Percentiles rank a stretch among this genome's conserved stretches.
These are phyloP conservation scores for Puccinia horiana DNA, from an alignment of 1,284 basidiomycete genomes.

Conservation along the genomic window DNA sequence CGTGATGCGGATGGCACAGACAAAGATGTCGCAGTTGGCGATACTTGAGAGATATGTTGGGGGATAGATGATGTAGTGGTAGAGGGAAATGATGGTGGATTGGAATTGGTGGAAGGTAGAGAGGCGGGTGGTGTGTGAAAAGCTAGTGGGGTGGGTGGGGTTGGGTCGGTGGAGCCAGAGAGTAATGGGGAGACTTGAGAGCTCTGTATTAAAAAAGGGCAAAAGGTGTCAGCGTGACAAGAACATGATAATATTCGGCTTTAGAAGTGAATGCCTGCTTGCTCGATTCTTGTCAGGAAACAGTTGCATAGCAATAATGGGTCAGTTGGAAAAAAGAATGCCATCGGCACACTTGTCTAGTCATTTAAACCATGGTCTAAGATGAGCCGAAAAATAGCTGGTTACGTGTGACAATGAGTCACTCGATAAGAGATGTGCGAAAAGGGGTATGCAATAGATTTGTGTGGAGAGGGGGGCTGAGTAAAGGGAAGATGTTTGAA, in stretches of 20 bases:
- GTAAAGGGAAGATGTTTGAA: no score
- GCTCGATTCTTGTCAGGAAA: not conserved
- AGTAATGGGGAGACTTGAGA: constrained; percentile 28
- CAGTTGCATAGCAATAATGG: not conserved
- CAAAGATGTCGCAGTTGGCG: constrained; percentile 21
- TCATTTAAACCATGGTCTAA: not conserved
- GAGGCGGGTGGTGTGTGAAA: constrained; percentile 1
- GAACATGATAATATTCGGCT: not conserved
- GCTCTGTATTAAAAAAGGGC: not conserved
- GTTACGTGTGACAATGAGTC: not conserved
- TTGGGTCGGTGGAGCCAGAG: not conserved
- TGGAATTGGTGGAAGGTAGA: not conserved
- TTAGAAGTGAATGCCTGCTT: no score
- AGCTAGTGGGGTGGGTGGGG: not conserved
- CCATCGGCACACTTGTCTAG: not conserved
- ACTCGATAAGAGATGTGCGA: not conserved
- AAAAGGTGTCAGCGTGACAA: not conserved
- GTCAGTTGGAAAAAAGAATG: not conserved
- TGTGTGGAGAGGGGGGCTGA: no score
- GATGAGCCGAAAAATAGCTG: not conserved
- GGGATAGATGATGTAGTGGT: constrained; percentile 20
- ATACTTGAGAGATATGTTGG: not conserved
- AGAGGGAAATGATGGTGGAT: not conserved
- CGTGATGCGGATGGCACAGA: not conserved
- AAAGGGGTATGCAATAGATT: not conserved